Evolutionary conservation across 805 yeast genomes (phyloP).

Genomic region (Schizosaccharomyces lindneri): DNA sequence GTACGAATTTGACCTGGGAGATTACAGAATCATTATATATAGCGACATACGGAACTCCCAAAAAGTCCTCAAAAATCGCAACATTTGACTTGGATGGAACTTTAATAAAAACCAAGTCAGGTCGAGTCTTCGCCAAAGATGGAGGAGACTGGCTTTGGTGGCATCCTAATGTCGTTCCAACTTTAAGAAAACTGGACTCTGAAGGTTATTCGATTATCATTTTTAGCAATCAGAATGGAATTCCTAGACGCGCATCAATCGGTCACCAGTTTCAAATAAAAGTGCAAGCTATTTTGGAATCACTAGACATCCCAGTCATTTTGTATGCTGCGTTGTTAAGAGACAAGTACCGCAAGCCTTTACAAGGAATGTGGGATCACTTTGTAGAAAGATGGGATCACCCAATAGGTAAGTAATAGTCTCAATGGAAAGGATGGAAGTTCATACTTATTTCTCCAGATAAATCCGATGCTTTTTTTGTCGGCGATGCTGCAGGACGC

Average conservation of each 20-base stretch:
- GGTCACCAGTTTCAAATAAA: constrained; percentile 36
- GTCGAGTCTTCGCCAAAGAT: constrained; percentile 28
- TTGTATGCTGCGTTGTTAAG: constrained; percentile 8
- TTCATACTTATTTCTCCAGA: constrained; percentile 11
- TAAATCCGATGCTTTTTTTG: constrained; percentile 27
- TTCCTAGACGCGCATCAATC: constrained; percentile 17
- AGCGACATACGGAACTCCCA: not conserved
- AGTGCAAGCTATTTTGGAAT: constrained; percentile 15
- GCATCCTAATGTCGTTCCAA: constrained; percentile 5
- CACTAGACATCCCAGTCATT: constrained; percentile 6
- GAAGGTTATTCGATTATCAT: constrained; percentile 25
- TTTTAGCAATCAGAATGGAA: constrained; percentile 70
- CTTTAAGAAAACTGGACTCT: not conserved
- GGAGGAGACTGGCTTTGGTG: constrained; percentile 59
- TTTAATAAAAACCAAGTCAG: constrained; percentile 38
- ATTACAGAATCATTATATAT: not conserved
- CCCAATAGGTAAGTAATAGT: not conserved
- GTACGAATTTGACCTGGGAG: not conserved
- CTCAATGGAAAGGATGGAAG: not conserved
- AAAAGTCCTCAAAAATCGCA: not conserved
- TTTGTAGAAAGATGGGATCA: not conserved
- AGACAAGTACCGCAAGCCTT: constrained; percentile 35
- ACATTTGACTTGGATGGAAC: constrained; percentile 33
- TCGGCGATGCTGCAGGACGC: constrained; percentile 97
- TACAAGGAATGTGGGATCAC: constrained; percentile 47